A percentile compares a stretch with the other conserved stretches of the same genome.
phyloP scores from a whole-genome alignment of 805 yeast genomes.

The Nakazawaea holstii region DNA sequence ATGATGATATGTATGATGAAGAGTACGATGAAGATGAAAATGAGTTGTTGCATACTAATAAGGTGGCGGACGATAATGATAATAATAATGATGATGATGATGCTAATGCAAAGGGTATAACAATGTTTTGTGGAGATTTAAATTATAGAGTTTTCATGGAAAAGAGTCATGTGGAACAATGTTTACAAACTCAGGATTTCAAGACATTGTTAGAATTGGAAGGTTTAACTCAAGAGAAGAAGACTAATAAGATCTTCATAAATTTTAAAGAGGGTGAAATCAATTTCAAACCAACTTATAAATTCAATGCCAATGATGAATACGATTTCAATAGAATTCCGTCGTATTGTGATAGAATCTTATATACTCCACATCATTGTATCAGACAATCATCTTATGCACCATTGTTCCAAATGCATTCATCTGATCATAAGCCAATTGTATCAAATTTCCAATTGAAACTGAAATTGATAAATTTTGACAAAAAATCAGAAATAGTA shows the following conservation, averaged over 20 bases:
- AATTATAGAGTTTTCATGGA: slow-evolving; percentile 39
- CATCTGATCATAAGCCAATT: slow-evolving; percentile 58
- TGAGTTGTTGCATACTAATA: neutral
- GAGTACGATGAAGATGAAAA: slow-evolving; percentile 15
- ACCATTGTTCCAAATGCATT: slow-evolving; percentile 17
- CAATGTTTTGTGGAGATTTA: slow-evolving; percentile 47
- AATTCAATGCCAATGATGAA: slow-evolving; percentile 24
- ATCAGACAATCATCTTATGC: slow-evolving; percentile 17
- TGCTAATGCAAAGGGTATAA: slow-evolving; percentile 15
- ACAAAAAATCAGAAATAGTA: slow-evolving; percentile 28
- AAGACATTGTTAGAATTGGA: slow-evolving; percentile 35
- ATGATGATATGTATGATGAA: slow-evolving; percentile 2
- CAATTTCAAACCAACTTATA: slow-evolving; percentile 51
- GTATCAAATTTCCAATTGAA: slow-evolving; percentile 27
- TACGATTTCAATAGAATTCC: slow-evolving; percentile 38
- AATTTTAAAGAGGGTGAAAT: slow-evolving; percentile 45
- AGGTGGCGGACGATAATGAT: slow-evolving; percentile 7
- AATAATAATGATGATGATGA: slow-evolving; percentile 12
- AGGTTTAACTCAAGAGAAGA: slow-evolving; percentile 32
- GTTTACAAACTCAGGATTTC: slow-evolving; percentile 23
- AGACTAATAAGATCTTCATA: slow-evolving; percentile 28
- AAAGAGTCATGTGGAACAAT: slow-evolving; percentile 8
- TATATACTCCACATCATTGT: slow-evolving; percentile 22
- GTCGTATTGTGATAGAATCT: slow-evolving; percentile 55
- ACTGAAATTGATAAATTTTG: slow-evolving; percentile 31